Conservation (phyloP, 768 basidiomycete genomes). For the Lyophyllum decastes region DNA sequence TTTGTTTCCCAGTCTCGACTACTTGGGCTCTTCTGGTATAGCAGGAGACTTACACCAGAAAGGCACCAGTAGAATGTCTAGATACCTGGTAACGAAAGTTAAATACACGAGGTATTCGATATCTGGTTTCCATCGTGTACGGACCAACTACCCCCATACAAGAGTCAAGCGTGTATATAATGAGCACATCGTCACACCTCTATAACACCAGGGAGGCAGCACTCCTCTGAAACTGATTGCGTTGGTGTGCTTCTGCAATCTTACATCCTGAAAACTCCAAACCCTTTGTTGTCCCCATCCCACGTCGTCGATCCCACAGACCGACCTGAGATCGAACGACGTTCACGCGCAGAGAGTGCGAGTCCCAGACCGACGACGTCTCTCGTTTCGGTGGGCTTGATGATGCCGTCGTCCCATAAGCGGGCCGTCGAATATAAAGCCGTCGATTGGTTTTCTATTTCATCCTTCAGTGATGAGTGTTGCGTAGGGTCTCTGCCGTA, state of each 20-base stretch:
- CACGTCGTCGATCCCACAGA: conserved; percentile 50
- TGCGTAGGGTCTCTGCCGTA: conserved; percentile 71
- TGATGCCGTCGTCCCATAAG: conserved; percentile 94
- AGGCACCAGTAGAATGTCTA: too few species aligned
- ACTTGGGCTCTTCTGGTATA: too few species aligned
- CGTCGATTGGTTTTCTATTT: conserved; percentile 88
- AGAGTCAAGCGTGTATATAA: background rate
- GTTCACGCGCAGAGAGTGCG: conserved; percentile 65
- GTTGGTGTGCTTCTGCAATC: background rate
- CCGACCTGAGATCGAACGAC: conserved; percentile 16
- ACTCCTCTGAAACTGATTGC: background rate
- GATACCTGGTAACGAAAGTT: too few species aligned
- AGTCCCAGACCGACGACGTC: conserved; percentile 88
- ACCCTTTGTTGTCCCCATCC: conserved; percentile 72
- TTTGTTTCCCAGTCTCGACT: too few species aligned
- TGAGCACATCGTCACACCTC: background rate
- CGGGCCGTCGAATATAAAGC: conserved; percentile 88
- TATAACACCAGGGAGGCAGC: background rate
- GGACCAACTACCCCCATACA: too few species aligned
- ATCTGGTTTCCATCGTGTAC: too few species aligned
- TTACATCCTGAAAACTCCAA: conserved; percentile 92
- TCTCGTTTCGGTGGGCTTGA: conserved; percentile 85
- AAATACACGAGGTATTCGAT: too few species aligned
- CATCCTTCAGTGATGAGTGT: conserved; percentile 69
- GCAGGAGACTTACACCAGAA: too few species aligned